Evolutionary conservation across 352 stramenopile species (phyloP), one percentile per base, ranked within the genome.

Genomic region (Blastocystis sp.): DNA sequence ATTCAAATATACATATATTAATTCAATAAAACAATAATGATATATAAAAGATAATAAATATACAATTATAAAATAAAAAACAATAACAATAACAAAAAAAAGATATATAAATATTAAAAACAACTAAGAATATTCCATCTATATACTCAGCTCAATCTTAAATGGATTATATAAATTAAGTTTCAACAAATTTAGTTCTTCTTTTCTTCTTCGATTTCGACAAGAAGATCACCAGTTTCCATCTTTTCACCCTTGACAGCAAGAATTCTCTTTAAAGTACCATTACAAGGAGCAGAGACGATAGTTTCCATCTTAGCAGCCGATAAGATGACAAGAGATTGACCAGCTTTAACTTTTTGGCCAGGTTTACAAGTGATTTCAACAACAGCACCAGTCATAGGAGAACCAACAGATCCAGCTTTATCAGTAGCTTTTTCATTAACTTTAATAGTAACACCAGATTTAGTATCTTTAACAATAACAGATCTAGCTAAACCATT

Each of bases 231-330:
- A 30, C 84, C 88, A 30, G 73, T 80, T 40, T 85, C 74, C 59
- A 95, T 80, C 69, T 86, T 88, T 72, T 96, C 88, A 40, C 84
- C 84, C 25, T 88, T 82, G 28, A 76, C 78, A 1, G 90, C 83
- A 55, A 79, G 74, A 45, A 96, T 78, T 42, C 75, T 66, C 67
- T 80, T 84, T 24, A 96, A 75, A 54, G 80, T 78, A 57, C 88
- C 88, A 34, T 73, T 75, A 43, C 84, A 78, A 0, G 87, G 80
- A 21, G 84, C 80, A 35, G 80, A 70, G 28, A 95, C 83, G 24
- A 89, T 80, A 1, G 86, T 95, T 75, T 95, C 86, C 88, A 96
- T 96, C 75, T 96, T 96, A 85, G 95, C 95, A 49, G 88, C 88
- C 27, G 76, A 90, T 40, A 95, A 72, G 39, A 94, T 79, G 24